phyloP scores from a whole-genome alignment of 2,329 filamentous ascomycete genomes.

The Alternaria sp. region DNA sequence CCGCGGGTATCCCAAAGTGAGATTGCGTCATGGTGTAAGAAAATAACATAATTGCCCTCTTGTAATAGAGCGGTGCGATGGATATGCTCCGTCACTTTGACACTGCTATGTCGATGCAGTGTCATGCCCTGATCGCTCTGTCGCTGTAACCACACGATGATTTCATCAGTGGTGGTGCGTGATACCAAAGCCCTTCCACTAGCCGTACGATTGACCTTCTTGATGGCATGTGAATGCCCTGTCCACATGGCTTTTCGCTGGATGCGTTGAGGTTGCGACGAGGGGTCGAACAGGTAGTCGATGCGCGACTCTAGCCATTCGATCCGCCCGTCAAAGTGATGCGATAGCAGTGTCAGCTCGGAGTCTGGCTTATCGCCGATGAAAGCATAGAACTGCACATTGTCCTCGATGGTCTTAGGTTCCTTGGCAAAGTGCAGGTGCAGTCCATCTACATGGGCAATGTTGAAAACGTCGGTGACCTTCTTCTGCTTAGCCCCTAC shows the following conservation, averaged over 20 bases:
- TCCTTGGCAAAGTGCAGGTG: constrained; percentile 50
- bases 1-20: constrained; percentile 81
- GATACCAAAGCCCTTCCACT: constrained; percentile 83
- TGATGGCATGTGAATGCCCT: constrained; percentile 80
- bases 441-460: constrained; percentile 76
- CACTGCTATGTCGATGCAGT: constrained; percentile 72
- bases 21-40: constrained; percentile 74
- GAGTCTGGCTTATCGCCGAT: constrained; percentile 69
- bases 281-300: constrained; percentile 80
- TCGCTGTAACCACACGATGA: constrained; percentile 81
- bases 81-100: constrained; percentile 74
- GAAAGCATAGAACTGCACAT: constrained; percentile 77
- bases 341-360: constrained; percentile 75
- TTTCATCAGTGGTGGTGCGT: constrained; percentile 78
- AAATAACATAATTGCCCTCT: constrained; percentile 81
- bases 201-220: constrained; percentile 86
- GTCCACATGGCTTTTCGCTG: constrained; percentile 75
- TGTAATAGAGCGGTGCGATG: constrained; percentile 81
- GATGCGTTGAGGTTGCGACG: constrained; percentile 65
- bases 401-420: constrained; percentile 53
- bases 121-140: constrained; percentile 59
- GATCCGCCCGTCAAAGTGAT: constrained; percentile 86
- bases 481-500: constrained; percentile 74
- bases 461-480: constrained; percentile 78
- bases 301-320: constrained; percentile 82